Conservation (phyloP, 495 filamentous ascomycete genomes). For the Aspergillus kassunensis region DNA sequence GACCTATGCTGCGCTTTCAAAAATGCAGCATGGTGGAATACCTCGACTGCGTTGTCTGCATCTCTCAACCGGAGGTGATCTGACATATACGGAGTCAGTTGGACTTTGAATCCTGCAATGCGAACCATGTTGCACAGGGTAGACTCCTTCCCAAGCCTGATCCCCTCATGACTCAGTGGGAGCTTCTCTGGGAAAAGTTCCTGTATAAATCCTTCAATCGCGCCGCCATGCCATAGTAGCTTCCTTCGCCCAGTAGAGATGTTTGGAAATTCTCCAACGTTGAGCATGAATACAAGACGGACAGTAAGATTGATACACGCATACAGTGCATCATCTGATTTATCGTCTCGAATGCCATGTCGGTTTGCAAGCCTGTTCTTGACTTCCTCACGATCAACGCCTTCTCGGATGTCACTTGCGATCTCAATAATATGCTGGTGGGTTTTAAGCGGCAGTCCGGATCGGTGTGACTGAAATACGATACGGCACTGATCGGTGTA, state of each 20-base stretch:
- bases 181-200: not conserved
- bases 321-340: not conserved
- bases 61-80: constrained; percentile 43
- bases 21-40: constrained; percentile 44
- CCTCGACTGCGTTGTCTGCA: constrained; percentile 32
- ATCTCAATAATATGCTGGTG: not conserved
- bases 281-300: not conserved
- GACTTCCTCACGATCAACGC: not conserved
- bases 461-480: not conserved
- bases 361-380: not conserved
- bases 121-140: constrained; percentile 2
- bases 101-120: constrained; percentile 37
- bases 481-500: not conserved
- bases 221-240: not conserved
- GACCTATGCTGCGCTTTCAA: constrained; percentile 22
- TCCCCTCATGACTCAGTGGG: not conserved
- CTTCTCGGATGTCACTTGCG: not conserved
- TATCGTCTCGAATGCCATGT: not conserved
- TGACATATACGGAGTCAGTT: constrained; percentile 40
- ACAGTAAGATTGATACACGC: not conserved
- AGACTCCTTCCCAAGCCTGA: not conserved
- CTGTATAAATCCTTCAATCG: not conserved
- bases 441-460: not conserved
- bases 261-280: not conserved
- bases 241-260: too few relatives aligned